Evolutionary conservation across 176 grass and related monocot species (phyloP), one percentile per base, ranked within the genome.

Genomic region (Carex cristatella): DNA sequence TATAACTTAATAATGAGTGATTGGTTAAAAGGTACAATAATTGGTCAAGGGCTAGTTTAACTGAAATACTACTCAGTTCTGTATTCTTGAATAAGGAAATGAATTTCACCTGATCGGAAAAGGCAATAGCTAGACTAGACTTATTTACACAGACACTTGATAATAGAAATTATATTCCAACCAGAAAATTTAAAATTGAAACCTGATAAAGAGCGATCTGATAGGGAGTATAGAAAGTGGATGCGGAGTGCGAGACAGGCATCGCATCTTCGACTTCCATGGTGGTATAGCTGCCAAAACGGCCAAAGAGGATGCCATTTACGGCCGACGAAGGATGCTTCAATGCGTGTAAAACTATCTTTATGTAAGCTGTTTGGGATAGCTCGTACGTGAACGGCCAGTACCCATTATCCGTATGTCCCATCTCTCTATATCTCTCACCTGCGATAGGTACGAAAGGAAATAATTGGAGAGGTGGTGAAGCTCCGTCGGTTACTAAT

Each of bases 221-320:
- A 32, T 94, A 93, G 38, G 93, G 90, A 65, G 96, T 93, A 70
- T 95, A 93, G 81, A 99, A 91, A 28, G 88, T 86, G 69, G 91
- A 93, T 31, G 93, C 86, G 62, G 89, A 82, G 88, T 99, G 96
- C 18, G 91, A 89, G 7, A 99, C 84, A 13, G 93, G 96, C 56
- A 99, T 89, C 31, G 90, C 85, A 65, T 99, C 93, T 56, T 65
- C 33, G 86, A 98, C 72, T 59, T 85, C 84, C 63, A 97, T 85
- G 75, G 87, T 84, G 35, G 66, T 40, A 44, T 87, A 59, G 53
- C 85, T 46, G 73, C 80, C 31, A 35, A 95, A 84, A 35, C 81
- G 79, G 32, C 96, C 96, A 56, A 99, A 33, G 57, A 99, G 96
- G 84, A 99, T 90, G 60, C 96, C 96, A 80, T 95, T 95, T 85